Percentiles rank a stretch among this genome's conserved stretches.
phyloP scores from a whole-genome alignment of 345 rosid genomes.

The Euphorbia lathyris region DNA sequence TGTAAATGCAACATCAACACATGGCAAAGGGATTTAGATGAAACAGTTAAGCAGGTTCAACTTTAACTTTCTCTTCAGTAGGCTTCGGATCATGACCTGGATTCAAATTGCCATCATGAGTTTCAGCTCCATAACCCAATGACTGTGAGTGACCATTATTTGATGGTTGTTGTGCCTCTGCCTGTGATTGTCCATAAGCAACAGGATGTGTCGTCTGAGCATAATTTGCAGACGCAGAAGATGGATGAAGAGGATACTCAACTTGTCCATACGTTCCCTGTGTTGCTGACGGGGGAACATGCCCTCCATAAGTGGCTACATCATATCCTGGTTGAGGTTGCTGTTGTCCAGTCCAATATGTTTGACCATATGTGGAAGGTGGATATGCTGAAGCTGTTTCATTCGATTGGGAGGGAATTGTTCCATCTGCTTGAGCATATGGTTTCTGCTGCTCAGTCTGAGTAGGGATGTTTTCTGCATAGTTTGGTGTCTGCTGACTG shows the following conservation, averaged over 20 bases:
- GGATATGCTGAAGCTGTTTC: slow-evolving; percentile 17
- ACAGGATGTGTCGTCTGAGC: slow-evolving; percentile 3
- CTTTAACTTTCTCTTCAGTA: slow-evolving; percentile 5
- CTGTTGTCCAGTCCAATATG: slow-evolving; percentile 7
- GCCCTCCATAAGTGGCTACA: slow-evolving; percentile 17
- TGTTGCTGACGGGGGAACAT: not conserved
- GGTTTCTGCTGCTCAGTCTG: slow-evolving; percentile 19
- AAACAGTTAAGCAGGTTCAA: slow-evolving; percentile 5
- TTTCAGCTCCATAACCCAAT: slow-evolving; percentile 16
- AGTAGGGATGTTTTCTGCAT: slow-evolving; percentile 14
- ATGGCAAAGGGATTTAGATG: not conserved
- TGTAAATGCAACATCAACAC: not conserved
- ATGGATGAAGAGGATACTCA: slow-evolving; percentile 22
- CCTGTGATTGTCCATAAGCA: slow-evolving; percentile 9
- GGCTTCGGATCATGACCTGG: slow-evolving; percentile 9
- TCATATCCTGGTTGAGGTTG: slow-evolving; percentile 23
- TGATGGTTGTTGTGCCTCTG: slow-evolving; percentile 3
- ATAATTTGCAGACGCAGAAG: slow-evolving; percentile 12
- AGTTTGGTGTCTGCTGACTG: slow-evolving; percentile 21
- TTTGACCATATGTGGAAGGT: slow-evolving; percentile 17
- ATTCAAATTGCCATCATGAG: slow-evolving; percentile 3
- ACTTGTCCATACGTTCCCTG: slow-evolving; percentile 21
- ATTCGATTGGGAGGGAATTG: slow-evolving; percentile 16
- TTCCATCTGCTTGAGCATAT: slow-evolving; percentile 13
- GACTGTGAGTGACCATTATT: slow-evolving; percentile 16